phyloP scores from a whole-genome alignment of 2,329 filamentous ascomycete genomes.

The Mycogone perniciosa region DNA sequence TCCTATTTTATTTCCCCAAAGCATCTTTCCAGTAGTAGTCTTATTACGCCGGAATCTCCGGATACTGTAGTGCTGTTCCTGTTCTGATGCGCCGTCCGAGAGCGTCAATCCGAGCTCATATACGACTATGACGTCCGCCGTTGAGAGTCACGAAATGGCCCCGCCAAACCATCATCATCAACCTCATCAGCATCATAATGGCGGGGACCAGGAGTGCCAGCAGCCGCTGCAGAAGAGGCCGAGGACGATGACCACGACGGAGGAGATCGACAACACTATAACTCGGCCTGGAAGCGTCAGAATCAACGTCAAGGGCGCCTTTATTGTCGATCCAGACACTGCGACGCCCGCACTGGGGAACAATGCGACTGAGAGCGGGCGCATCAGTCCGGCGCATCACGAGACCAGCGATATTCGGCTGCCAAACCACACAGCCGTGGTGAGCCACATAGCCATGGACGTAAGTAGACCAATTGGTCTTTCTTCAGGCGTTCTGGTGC shows the following conservation, averaged over 20 bases:
- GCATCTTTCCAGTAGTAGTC: not conserved
- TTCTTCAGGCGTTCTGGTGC: not conserved
- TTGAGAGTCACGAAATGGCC: constrained; percentile 8
- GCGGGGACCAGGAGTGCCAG: constrained; percentile 7
- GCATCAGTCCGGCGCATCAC: constrained; percentile 44
- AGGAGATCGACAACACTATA: constrained; percentile 56
- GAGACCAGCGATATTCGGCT: constrained; percentile 93
- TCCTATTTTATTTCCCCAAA: not conserved
- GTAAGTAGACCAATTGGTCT: constrained; percentile 45
- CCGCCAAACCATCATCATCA: constrained; percentile 10
- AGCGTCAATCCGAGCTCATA: not conserved
- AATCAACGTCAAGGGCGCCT: constrained; percentile 95
- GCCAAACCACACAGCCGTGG: constrained; percentile 88
- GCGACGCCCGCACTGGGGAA: constrained; percentile 39
- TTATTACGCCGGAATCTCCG: too few relatives aligned
- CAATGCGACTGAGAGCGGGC: constrained; percentile 33
- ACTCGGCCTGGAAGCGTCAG: constrained; percentile 66
- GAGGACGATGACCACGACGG: constrained; percentile 40
- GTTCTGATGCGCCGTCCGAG: not conserved
- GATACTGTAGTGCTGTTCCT: not conserved
- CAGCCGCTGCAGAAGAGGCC: constrained; percentile 14
- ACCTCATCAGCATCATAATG: not conserved
- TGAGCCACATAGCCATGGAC: constrained; percentile 95
- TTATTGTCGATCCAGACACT: constrained; percentile 82
- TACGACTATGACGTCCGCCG: constrained; percentile 9